phyloP scores from a whole-genome alignment of 179 eudicot species.

The Silene noctiflora region DNA sequence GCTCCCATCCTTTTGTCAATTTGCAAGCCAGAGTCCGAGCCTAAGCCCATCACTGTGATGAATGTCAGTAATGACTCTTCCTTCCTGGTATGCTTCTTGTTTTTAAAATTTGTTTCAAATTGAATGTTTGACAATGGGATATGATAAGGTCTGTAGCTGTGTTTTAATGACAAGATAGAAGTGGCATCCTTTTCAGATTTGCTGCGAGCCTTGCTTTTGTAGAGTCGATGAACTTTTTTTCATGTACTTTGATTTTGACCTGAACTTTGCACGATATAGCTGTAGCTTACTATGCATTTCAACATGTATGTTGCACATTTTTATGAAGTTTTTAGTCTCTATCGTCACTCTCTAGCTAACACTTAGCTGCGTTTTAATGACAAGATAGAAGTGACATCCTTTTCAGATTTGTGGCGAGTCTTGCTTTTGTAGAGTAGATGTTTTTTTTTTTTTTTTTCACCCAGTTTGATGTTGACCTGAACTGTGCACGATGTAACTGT shows the following conservation, averaged over 20 bases:
- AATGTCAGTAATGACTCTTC: constrained; percentile 31
- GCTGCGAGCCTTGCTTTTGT: not conserved
- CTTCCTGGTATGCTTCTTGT: constrained; percentile 27
- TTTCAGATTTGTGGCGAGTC: not conserved
- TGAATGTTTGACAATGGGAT: not conserved
- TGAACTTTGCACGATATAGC: not conserved
- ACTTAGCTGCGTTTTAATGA: not conserved
- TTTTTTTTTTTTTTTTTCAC: not conserved
- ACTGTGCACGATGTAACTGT: not conserved
- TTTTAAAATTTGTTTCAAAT: not conserved
- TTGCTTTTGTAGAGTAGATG: not conserved
- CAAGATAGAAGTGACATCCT: not conserved
- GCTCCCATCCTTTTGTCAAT: constrained; percentile 52
- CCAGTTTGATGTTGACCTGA: not conserved
- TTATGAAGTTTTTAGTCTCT: not conserved
- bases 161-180: not conserved
- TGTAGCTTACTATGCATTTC: not conserved
- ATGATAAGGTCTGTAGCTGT: not conserved
- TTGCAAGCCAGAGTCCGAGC: constrained; percentile 37
- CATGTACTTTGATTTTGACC: not conserved
- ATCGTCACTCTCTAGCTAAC: not conserved
- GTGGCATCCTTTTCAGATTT: not conserved
- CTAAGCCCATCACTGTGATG: constrained; percentile 32
- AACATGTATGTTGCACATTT: not conserved
- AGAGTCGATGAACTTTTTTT: not conserved